Evolutionary conservation across 169 alveolate species (phyloP), one percentile per base, ranked within the genome.

Genomic region (Plasmodium relictum): DNA sequence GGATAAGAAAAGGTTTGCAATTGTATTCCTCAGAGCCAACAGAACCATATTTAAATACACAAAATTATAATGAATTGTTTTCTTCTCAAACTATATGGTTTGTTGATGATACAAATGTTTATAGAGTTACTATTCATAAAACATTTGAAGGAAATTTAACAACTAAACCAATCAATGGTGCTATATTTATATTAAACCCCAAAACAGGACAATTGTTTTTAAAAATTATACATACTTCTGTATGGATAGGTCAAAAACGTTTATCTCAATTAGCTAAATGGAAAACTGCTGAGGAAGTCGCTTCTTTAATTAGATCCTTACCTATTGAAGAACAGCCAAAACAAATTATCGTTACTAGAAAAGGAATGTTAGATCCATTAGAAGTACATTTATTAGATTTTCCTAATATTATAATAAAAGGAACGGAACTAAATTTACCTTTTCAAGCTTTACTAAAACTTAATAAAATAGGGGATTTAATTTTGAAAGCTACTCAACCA

Each of bases 281-380:
- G 99, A 99, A 99, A 94, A 99, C 99, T 1, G 99, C 99, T 0
- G 99, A 99, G 93, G 99, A 99, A 93, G 99, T 98, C 2, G 99
- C 99, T n/a, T 99, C 99, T n/a, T 92, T 99, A 88, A 99, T 99
- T 92, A 96, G 99, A 88, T 98, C 99, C 3, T 92, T 99, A 73
- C 99, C 99, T 16, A 99, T 98, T n/a, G 99, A 99, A 92, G 99
- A 99, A 91, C 99, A 99, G 94, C 99, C 99, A 37, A 98, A 98
- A 92, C 99, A 98, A 94, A 98, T 99, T 85, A 99, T 99, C 42
- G 99, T 98, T 31, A 99, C 99, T 12, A 95, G 99, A 63, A 98
- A 98, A 93, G 99, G 99, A 68, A 98, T 99, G 99, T 96, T 99
- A 52, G 99, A 99, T 91, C 99, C 99, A 24, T 94, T 99, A 59